Base-by-base conservation (phyloP, 2,329 filamentous ascomycete species). In the Xylogone sp. region DNA sequence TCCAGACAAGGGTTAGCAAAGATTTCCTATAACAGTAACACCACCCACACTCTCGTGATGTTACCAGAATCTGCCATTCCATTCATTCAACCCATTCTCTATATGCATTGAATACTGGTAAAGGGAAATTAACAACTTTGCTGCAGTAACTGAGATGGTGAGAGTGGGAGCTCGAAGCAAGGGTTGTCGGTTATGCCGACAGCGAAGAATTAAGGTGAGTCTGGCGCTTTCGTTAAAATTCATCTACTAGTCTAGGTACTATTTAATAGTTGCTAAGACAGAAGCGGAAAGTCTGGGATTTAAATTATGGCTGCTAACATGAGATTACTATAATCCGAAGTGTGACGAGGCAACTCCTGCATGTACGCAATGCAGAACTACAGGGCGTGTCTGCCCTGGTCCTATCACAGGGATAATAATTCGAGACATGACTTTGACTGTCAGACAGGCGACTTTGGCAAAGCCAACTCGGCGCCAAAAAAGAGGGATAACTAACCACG, bases 391-490 rank as follows among this genome's bases (percentile, higher is more conserved):
- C 20, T 49, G 39, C 34, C 47, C 47, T 7, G 47, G 47, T 24
- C 39, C 47, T 22, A 49, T 49, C 21, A 49, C 47, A 9, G 47
- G 47, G 21, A 21, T 44, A 16, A 49, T 49, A 7, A 29, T 49
- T 21, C 42, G 47, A 19, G 47, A 49, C n/a, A 49, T 49, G 47
- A 49, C 47, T 24, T 43, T 29, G 20, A 20, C 16, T 6, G 31
- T 49, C 18, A 43, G 39, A 16, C 47, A 43, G 34, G 29, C 3
- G n/a, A 21, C 47, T 13, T 27, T 10, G 1, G 8, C 13, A 5
- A 44, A 21, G n/a, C 27, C 43, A 49, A 21, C 21, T 43, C 42
- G 43, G 27, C 19, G 34, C 29, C 16, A 16, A 5, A 24, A n/a
- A 13, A 19, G n/a, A 2, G 5, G 9, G 21, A 18, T 19, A 1